phyloP scores from a whole-genome alignment of 1,284 basidiomycete genomes.

The Puccinia hordei region DNA sequence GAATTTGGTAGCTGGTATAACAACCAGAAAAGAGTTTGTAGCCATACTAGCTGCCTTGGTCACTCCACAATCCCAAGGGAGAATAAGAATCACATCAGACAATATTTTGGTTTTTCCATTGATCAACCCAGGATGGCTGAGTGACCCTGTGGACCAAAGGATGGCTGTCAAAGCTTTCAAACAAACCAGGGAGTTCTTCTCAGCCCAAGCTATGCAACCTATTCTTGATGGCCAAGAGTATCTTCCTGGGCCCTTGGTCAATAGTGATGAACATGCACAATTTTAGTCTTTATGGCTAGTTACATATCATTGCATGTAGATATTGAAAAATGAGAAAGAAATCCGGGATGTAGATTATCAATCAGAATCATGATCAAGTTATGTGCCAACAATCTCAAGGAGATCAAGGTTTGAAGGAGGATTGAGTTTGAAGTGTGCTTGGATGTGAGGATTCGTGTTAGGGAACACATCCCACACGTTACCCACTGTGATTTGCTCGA shows the following conservation, averaged over 20 bases:
- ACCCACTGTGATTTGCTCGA: no score
- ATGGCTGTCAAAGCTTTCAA: slow-evolving; percentile 41
- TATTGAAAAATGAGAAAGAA: no score
- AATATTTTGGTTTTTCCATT: slow-evolving; percentile 15
- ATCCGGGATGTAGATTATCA: no score
- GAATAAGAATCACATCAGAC: slow-evolving; percentile 14
- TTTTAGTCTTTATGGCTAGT: no score
- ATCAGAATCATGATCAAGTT: no score
- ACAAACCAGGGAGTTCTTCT: slow-evolving; percentile 24
- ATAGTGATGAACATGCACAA: slow-evolving; percentile 10
- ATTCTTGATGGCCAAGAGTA: slow-evolving; percentile 35
- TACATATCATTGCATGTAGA: no score
- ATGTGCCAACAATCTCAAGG: no score
- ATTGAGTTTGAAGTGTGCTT: no score
- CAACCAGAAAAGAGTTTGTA: slow-evolving; percentile 25
- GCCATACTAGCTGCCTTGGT: slow-evolving; percentile 36
- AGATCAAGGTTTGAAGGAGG: no score
- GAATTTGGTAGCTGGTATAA: slow-evolving; percentile 7
- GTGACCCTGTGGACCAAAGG: slow-evolving; percentile 21
- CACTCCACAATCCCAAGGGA: slow-evolving; percentile 30
- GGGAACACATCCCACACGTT: no score
- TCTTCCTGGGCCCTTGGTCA: slow-evolving; percentile 18
- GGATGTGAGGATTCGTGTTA: no score
- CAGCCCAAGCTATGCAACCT: slow-evolving; percentile 31
- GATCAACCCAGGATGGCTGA: slow-evolving; percentile 46